Evolutionary conservation across 257 asterid species (phyloP).

Genomic region (Jacaranda mimosifolia): DNA sequence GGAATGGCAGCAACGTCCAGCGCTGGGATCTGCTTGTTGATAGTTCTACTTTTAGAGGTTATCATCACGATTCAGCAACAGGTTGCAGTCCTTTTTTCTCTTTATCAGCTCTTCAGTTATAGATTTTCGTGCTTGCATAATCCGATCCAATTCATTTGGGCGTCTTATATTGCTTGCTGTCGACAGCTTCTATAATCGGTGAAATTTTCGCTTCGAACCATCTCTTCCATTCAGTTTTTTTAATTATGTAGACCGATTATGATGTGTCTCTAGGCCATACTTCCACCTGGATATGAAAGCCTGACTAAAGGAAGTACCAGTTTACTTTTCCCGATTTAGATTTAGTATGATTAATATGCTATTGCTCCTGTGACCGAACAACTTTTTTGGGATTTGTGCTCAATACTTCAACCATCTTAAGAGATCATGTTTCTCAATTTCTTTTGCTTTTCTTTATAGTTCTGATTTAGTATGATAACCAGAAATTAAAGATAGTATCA

Average conservation of each 20-base stretch:
- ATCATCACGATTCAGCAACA: constrained; percentile 36
- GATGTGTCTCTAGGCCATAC: too few relatives aligned
- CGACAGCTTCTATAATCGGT: background rate
- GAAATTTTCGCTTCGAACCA: background rate
- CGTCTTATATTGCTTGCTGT: background rate
- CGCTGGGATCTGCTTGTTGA: constrained; percentile 1
- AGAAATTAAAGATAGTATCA: too few relatives aligned
- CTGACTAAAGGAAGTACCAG: too few relatives aligned
- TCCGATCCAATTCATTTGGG: background rate
- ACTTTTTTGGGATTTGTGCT: too few relatives aligned
- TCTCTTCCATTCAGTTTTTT: background rate
- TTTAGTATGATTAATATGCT: too few relatives aligned
- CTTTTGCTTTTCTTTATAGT: too few relatives aligned
- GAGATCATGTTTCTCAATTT: too few relatives aligned
- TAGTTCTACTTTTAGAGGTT: constrained; percentile 23
- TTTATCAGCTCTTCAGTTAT: background rate
- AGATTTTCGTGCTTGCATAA: too few relatives aligned
- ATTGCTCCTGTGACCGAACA: too few relatives aligned
- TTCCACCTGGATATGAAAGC: too few relatives aligned
- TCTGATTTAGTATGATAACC: too few relatives aligned
- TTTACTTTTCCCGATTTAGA: background rate
- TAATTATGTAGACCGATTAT: background rate
- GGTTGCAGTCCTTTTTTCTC: background rate
- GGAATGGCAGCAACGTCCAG: constrained; percentile 10
- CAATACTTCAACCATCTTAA: too few relatives aligned